Evolutionary conservation across 2,329 filamentous ascomycete species (phyloP), one percentile per base, ranked within the genome.

Genomic region (Aureobasidium sp.): DNA sequence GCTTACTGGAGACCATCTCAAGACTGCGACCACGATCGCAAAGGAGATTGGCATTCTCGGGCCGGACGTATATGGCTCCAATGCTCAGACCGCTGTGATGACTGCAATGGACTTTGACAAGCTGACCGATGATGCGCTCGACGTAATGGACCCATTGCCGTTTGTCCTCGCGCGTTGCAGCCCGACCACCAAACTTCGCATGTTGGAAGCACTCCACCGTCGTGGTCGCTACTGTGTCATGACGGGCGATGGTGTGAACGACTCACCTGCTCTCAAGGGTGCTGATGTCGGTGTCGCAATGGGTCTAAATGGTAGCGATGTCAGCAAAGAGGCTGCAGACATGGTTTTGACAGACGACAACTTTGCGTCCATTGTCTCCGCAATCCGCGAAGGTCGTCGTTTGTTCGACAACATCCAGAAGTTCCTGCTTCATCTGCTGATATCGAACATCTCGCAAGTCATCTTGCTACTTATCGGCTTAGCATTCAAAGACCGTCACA

Each of bases 321-420:
- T 79, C 27, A 74, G 74, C 55, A 77, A 77, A 63, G 76, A 76
- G 39, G 76, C 77, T 2, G 74, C 75, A 5, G 75, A 77, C 49
- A 78, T 79, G 67, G 75, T 78, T 39, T 67, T 78, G 34, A 77
- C 75, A 1, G 77, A 78, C 41, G 75, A 78, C 66, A 77, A 77
- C 65, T 78, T 79, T 56, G 75, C 76, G 9, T 76, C 74, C 22
- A 78, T 78, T 51, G 73, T 78, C 39, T 75, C 75, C 57, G 76
- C 76, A 20, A 77, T 79, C 59, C 74, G 76, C 64, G 76, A 78
- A 66, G 76, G 77, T 8, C 75, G 76, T 31, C 72, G 75, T 37
- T 72, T 78, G 61, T 79, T 78, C 62, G 76, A 77, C 71, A 79
- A 79, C 63, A 77, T 79, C 45, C 74, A 78, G 62, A 77, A 77